Evolutionary conservation across 2,329 filamentous ascomycete species (phyloP), one percentile per base, ranked within the genome.

Genomic region (Chaetomium sp.): DNA sequence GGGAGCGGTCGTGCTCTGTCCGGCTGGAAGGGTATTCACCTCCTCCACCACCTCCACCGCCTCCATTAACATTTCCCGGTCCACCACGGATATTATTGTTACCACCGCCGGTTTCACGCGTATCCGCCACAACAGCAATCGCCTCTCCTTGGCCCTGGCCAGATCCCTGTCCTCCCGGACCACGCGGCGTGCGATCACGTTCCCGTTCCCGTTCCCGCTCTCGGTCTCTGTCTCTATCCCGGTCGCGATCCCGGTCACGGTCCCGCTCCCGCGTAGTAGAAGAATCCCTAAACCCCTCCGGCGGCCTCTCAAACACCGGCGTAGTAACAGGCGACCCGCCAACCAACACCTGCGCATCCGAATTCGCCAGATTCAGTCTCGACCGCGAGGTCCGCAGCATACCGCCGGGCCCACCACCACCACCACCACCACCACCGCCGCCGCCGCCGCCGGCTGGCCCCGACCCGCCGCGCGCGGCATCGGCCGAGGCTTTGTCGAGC

Each of bases 291-390:
- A 74, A 62, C 6, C 73, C 69, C 40, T 82, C 77, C 7, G 49
- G 36, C 34, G 71, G 67, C 0, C 76, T 74, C 57, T 82, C 79
- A 27, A 77, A 73, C 3, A 71, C 65, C 0, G 79, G 77, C 3
- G 78, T 79, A 48, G 71, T 71, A 19, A 72, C 71, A 19, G 76
- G 77, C 32, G 81, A 79, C 14, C 76, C 78, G 27, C 80, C 79
- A 1, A 78, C 77, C 2, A 82, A 70, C 4, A 79, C 77, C 62
- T 84, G 81, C 1, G 76, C 77, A 60, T 84, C 80, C 2, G 79
- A 82, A 14, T 75, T 76, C 14, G 72, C 77, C 38, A 82, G 65
- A 55, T 73, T 66, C 14, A 57, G 55, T 3, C 63, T 53, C 9
- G 59, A 61, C 4, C 63, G 59, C 6, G 57, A 49, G 32, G 47